phyloP scores from a whole-genome alignment of 2,329 filamentous ascomycete species.

The Talaromyces sp. region DNA sequence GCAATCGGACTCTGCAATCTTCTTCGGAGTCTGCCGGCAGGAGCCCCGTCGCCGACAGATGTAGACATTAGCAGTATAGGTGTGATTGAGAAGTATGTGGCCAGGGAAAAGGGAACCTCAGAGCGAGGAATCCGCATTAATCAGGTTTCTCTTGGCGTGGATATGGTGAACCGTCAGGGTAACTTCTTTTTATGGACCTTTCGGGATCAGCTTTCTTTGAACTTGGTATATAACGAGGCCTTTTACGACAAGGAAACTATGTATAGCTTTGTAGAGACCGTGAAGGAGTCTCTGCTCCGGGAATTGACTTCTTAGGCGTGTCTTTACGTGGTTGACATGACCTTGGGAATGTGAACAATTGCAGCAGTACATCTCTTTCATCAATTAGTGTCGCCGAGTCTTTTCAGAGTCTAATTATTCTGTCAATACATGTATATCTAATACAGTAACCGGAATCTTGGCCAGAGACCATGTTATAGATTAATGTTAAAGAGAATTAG shows the following conservation, averaged over 20 bases:
- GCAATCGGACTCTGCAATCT: slow-evolving; percentile 18
- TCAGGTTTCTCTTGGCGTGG: slow-evolving; percentile 24
- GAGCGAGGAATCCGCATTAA: slow-evolving; percentile 19
- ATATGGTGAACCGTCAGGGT: slow-evolving; percentile 25
- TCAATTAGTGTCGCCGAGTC: not conserved
- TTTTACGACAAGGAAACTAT: slow-evolving; percentile 24
- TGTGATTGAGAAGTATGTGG: slow-evolving; percentile 12
- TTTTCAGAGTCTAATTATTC: not conserved
- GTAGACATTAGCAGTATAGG: slow-evolving; percentile 20
- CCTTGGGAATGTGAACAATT: not conserved
- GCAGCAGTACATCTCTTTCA: not conserved
- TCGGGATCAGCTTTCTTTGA: slow-evolving; percentile 25
- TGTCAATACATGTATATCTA: too few relatives aligned
- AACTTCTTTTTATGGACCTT: slow-evolving; percentile 29
- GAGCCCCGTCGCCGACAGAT: slow-evolving; percentile 23
- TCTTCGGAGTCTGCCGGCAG: slow-evolving; percentile 16
- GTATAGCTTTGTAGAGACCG: slow-evolving; percentile 13
- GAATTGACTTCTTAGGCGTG: slow-evolving; percentile 10
- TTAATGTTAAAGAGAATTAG: too few relatives aligned
- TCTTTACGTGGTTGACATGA: not conserved
- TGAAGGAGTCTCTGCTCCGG: slow-evolving; percentile 1
- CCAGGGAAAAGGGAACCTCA: slow-evolving; percentile 19
- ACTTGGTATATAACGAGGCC: slow-evolving; percentile 28
- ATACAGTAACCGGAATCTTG: too few relatives aligned
- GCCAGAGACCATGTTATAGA: too few relatives aligned